Conservation (phyloP, 805 yeast species). For the Nakazawaea holstii region DNA sequence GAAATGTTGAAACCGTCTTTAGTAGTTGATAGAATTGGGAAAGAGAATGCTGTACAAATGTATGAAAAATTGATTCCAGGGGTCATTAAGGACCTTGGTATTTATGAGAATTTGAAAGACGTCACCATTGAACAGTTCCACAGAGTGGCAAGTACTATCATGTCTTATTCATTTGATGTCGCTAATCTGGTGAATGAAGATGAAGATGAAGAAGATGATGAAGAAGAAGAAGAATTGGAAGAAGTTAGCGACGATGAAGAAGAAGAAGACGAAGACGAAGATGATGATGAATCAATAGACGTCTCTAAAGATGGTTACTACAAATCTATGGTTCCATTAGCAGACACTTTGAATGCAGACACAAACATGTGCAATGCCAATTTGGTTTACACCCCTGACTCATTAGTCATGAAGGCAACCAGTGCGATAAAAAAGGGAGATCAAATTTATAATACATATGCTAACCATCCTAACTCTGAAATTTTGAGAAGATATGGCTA, state of each 20-base stretch:
- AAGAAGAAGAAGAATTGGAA: too few relatives aligned
- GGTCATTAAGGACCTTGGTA: conserved; percentile 31
- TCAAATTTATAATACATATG: conserved; percentile 85
- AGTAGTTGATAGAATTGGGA: conserved; percentile 67
- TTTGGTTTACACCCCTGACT: conserved; percentile 42
- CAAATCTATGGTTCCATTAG: conserved; percentile 90
- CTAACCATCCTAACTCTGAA: conserved; percentile 90
- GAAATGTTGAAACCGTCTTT: conserved; percentile 59
- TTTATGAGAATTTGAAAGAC: conserved; percentile 25
- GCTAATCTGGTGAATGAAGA: conserved; percentile 29
- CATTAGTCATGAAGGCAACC: conserved; percentile 67
- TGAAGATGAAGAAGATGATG: conserved; percentile 24
- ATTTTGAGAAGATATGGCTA: conserved; percentile 87
- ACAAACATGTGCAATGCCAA: conserved; percentile 73
- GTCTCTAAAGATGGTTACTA: conserved; percentile 37
- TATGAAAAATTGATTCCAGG: conserved; percentile 39
- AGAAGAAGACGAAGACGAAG: conserved; percentile 17
- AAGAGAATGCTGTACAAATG: conserved; percentile 56
- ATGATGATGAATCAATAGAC: conserved; percentile 23
- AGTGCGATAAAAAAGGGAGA: conserved; percentile 55
- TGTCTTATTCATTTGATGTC: conserved; percentile 91
- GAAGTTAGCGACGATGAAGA: conserved; percentile 17
- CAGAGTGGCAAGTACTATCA: conserved; percentile 69
- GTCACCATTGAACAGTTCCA: conserved; percentile 57
- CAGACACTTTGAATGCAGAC: conserved; percentile 87